These are phyloP conservation scores for Harringtonia lauricola DNA, from an alignment of 2,329 filamentous ascomycete genomes.

Conservation along the genomic window DNA sequence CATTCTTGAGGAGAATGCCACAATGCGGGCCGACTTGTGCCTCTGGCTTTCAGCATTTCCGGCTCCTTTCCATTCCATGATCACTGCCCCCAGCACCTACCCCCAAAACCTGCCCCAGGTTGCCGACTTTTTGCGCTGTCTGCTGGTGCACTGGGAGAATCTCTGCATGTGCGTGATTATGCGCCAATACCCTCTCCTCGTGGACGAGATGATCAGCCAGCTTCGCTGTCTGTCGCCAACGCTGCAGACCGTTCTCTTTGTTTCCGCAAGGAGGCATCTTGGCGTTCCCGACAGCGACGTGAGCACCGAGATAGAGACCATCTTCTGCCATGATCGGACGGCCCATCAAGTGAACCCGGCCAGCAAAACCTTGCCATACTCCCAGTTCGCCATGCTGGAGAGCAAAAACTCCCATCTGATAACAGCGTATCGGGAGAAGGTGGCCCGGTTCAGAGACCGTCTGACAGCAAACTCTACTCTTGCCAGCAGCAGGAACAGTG, in stretches of 20 bases:
- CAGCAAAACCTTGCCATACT: no score
- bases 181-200: conserved; percentile 19
- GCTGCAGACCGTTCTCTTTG: conserved; percentile 21
- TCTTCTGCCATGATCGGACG: conserved; percentile 15
- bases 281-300: conserved; percentile 12
- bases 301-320: conserved; percentile 10
- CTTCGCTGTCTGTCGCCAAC: conserved; percentile 18
- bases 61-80: conserved; percentile 8
- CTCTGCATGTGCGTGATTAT: conserved; percentile 15
- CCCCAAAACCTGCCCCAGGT: conserved; percentile 21
- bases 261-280: conserved; percentile 15
- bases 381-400: no score
- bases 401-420: no score
- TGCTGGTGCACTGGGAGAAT: conserved; percentile 28
- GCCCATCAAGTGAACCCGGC: background rate
- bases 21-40: conserved; percentile 16
- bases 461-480: no score
- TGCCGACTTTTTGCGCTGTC: conserved; percentile 28
- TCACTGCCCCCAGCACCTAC: conserved; percentile 11
- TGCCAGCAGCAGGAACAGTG: no score
- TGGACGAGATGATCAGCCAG: conserved; percentile 21
- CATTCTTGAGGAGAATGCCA: conserved; percentile 26
- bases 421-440: no score
- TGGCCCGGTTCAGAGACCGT: no score
- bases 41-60: conserved; percentile 28